Base-by-base conservation (phyloP, 1,284 basidiomycete species). In the Heterobasidion irregulare region DNA sequence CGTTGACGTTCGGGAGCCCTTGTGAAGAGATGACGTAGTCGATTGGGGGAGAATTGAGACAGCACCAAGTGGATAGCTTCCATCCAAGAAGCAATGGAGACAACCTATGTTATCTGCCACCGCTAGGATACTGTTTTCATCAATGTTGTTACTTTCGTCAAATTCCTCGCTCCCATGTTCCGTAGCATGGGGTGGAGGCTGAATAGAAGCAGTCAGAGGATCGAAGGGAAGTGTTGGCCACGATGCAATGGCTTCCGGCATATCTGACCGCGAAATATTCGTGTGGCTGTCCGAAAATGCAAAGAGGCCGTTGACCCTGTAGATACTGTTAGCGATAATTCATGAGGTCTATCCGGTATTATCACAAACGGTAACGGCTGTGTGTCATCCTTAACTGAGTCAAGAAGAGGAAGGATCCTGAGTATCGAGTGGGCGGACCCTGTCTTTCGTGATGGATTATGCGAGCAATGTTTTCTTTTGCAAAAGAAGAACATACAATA, bases 21-120 rank as follows among this genome's bases (percentile, higher is more conserved):
- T 84, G 67, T 75, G 72, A 43, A 86, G 61, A 4, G 77, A 77
- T n/a, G 64, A 59, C 45, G 77, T 71, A 44, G 69, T 64, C 32
- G 70, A 66, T 38, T 68, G 66, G 52, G 60, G 60, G 44, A 72
- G 75, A 43, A 80, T 59, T 44, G 62, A 64, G 46, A 87, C 67
- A 38, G 77, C 72, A 41, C 93, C 92, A 36, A 95, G 75, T 48
- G 86, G 80, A 69, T 89, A 92, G 57, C 81, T 81, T 26, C 92
- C 92, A 63, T 94, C 91, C 50, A 94, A 72, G 67, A 83, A 91
- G 61, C 72, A 77, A 64, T 84, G 77, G 50, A 89, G 65, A 57
- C 67, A 66, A 6, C 89, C 86, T 19, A 67, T 58, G 53, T 75
- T 71, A 63, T 89, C 86, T 16, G 80, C 68, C 45, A 82, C 75